Evolutionary conservation across 352 stramenopile species (phyloP), one percentile per base, ranked within the genome.

Genomic region (Blastocystis sp.): DNA sequence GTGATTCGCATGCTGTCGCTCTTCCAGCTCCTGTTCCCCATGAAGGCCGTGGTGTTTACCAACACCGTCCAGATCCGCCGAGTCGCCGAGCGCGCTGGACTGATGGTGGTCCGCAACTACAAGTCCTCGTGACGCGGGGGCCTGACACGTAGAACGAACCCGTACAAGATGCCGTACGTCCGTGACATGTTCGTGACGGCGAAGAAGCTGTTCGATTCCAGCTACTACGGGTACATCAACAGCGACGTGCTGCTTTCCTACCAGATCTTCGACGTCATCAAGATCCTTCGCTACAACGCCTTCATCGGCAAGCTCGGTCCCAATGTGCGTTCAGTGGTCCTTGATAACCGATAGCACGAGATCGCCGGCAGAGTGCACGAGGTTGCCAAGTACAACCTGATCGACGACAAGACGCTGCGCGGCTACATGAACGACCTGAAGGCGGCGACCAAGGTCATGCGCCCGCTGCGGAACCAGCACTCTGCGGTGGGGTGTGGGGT

Each of bases 191-290:
- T 85, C 55, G 1, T 50, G 1, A 0, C n/a, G 31, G 61, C 55
- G 4, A 39, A 69, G 19, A 0, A 29, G 19, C 37, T 19, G 3
- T 85, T 69, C 26, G 55, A 62, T n/a, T 29, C 24, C 39, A 39
- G 50, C 1, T 85, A 70, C 37, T 85, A 85, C 29, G 74, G 74
- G 6, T 85, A 85, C 21, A 69, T 85, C 16, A 85, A 85, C 74
- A 85, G 74, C 61, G 74, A 85, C 31, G 66, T 85, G n/a, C 60
- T 85, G 3, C 21, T 85, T 39, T 51, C 74, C 31, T 10, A n/a
- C 1, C 65, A 67, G 6, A 69, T 85, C 12, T 55, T 85, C n/a
- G 33, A 85, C 13, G 33, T 62, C 2, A 45, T 69, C 0, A 12
- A 29, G 16, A 24, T 85, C n/a, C 1, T 62, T 41, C 31, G 13